Conservation (phyloP, 495 filamentous ascomycete species). For the Cairneyella variabilis region DNA sequence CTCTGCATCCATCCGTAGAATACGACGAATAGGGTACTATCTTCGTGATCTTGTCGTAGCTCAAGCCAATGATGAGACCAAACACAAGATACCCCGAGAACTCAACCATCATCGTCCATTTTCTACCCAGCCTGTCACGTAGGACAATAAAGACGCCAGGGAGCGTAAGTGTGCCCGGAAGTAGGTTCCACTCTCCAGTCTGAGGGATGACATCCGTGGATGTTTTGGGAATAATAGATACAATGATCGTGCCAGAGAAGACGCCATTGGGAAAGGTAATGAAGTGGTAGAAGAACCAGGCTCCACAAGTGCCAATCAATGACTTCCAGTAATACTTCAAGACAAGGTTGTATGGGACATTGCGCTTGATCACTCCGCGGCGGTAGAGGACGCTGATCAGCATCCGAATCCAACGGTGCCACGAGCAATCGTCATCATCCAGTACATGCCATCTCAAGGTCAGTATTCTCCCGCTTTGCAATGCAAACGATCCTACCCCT, state of each 20-base stretch:
- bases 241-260: slow-evolving; percentile 47
- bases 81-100: slow-evolving; percentile 49
- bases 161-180: slow-evolving; percentile 41
- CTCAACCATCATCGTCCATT: slow-evolving; percentile 51
- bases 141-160: slow-evolving; percentile 47
- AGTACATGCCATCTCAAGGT: slow-evolving; percentile 37
- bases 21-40: slow-evolving; percentile 49
- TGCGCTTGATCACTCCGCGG: slow-evolving; percentile 42
- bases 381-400: slow-evolving; percentile 48
- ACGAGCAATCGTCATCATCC: slow-evolving; percentile 52
- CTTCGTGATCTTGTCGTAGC: slow-evolving; percentile 44
- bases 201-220: slow-evolving; percentile 28
- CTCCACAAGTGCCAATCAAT: slow-evolving; percentile 43
- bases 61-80: slow-evolving; percentile 47
- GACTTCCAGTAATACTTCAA: slow-evolving; percentile 45
- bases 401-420: slow-evolving; percentile 55
- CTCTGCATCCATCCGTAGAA: slow-evolving; percentile 51
- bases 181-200: slow-evolving; percentile 47
- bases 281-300: slow-evolving; percentile 50
- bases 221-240: slow-evolving; percentile 34
- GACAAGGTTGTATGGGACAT: slow-evolving; percentile 42
- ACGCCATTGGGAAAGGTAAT: slow-evolving; percentile 49
- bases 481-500: slow-evolving; percentile 29
- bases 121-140: slow-evolving; percentile 43
- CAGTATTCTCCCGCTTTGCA: too few relatives aligned